Conservation (phyloP, 805 yeast species). For the Wickerhamiella spandovensis region DNA sequence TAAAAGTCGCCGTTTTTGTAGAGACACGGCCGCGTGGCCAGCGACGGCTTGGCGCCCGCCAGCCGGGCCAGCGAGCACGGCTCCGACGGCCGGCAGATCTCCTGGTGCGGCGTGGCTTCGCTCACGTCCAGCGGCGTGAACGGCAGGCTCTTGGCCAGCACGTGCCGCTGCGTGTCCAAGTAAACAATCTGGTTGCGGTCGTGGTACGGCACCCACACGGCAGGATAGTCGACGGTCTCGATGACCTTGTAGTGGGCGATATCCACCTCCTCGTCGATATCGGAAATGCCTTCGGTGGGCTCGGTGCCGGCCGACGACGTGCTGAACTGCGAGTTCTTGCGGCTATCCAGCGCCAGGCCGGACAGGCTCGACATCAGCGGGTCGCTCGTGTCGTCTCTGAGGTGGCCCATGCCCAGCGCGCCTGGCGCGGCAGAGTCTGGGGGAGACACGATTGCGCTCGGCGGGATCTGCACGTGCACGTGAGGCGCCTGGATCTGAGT, state of each 20-base stretch:
- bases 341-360: neutral
- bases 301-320: neutral
- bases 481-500: too few species aligned
- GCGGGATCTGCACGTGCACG: too few species aligned
- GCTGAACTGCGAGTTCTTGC: neutral
- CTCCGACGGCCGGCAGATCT: neutral
- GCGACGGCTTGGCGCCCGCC: neutral
- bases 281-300: neutral
- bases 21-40: neutral
- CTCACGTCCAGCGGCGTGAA: neutral
- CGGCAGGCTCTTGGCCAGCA: neutral
- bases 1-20: conserved; percentile 1
- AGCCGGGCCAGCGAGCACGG: neutral
- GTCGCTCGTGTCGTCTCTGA: too few species aligned
- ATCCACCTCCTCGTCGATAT: neutral
- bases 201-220: conserved; percentile 1
- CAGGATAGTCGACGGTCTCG: neutral
- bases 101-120: neutral
- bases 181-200: neutral
- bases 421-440: too few species aligned
- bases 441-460: too few species aligned
- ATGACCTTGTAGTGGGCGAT: neutral
- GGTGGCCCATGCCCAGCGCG: too few species aligned
- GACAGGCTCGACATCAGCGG: neutral
- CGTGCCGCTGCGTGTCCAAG: neutral